phyloP scores from a whole-genome alignment of 2,329 filamentous ascomycete species.

The Alternaria ethzedia region DNA sequence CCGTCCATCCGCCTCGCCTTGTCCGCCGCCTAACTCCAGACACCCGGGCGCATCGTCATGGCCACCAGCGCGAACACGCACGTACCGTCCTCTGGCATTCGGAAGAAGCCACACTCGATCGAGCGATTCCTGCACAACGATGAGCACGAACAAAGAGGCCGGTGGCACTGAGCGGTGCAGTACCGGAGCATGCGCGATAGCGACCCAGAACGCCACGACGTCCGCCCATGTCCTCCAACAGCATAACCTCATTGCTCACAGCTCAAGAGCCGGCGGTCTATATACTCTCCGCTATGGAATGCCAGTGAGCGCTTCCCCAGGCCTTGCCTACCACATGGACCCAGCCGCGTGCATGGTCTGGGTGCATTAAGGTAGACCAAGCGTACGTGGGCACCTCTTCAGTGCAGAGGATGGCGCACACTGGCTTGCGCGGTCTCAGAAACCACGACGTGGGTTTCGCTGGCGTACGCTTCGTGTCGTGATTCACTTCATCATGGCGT shows the following conservation, averaged over 20 bases:
- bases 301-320: neutral
- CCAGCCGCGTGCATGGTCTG: neutral
- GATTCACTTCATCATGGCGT: neutral
- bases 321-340: neutral
- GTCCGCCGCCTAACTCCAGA: neutral
- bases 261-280: neutral
- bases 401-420: neutral
- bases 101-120: neutral
- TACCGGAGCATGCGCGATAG: neutral
- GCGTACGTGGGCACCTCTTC: neutral
- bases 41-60: neutral
- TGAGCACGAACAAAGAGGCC: neutral
- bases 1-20: neutral
- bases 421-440: neutral
- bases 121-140: neutral
- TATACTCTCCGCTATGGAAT: no score
- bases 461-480: neutral
- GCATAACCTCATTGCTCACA: neutral
- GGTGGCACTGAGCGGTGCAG: neutral
- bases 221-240: neutral
- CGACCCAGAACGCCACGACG: neutral
- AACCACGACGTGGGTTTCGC: neutral
- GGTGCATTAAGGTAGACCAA: neutral
- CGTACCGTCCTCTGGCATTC: neutral
- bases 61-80: neutral